phyloP scores from a whole-genome alignment of 2,329 filamentous ascomycete genomes.

The Sarocladium brachiariae region DNA sequence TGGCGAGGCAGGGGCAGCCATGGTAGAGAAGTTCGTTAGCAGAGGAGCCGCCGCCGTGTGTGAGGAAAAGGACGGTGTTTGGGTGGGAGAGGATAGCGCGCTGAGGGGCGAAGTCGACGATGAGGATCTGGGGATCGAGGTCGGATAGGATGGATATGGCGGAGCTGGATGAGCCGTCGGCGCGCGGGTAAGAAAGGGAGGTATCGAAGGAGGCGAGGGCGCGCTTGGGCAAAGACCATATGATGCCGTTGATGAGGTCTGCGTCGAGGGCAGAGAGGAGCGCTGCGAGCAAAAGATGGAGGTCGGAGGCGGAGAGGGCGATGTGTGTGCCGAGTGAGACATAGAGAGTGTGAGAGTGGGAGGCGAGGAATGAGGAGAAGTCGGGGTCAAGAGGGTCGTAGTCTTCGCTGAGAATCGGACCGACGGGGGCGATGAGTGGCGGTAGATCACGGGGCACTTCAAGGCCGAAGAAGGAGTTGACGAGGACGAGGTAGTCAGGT shows the following conservation, averaged over 20 bases:
- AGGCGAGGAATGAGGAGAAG: constrained; percentile 22
- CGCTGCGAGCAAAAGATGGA: constrained; percentile 25
- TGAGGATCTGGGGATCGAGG: constrained; percentile 22
- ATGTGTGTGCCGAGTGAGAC: constrained; percentile 36
- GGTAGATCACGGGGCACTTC: constrained; percentile 35
- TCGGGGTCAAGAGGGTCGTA: constrained; percentile 24
- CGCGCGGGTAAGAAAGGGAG: constrained; percentile 11
- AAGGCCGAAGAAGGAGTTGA: constrained; percentile 38
- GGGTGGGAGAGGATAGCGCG: constrained; percentile 30
- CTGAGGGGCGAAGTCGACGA: constrained; percentile 32
- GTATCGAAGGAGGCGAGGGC: constrained; percentile 18
- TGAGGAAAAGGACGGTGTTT: constrained; percentile 29
- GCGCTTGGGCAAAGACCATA: constrained; percentile 28
- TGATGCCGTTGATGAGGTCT: constrained; percentile 29
- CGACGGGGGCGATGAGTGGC: constrained; percentile 30
- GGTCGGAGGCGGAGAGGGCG: constrained; percentile 21
- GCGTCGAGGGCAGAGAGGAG: constrained; percentile 19
- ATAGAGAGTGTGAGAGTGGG: constrained; percentile 29
- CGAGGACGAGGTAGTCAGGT: constrained; percentile 33
- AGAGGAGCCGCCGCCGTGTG: constrained; percentile 33
- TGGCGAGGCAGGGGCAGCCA: constrained; percentile 27
- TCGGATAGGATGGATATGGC: constrained; percentile 19
- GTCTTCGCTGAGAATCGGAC: constrained; percentile 30
- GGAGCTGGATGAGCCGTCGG: constrained; percentile 12
- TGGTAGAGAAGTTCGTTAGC: constrained; percentile 35